Percentiles rank a stretch among this genome's conserved stretches.
These are phyloP conservation scores for Amanita fuliginea DNA, from an alignment of 768 basidiomycete species.

Conservation along the genomic window DNA sequence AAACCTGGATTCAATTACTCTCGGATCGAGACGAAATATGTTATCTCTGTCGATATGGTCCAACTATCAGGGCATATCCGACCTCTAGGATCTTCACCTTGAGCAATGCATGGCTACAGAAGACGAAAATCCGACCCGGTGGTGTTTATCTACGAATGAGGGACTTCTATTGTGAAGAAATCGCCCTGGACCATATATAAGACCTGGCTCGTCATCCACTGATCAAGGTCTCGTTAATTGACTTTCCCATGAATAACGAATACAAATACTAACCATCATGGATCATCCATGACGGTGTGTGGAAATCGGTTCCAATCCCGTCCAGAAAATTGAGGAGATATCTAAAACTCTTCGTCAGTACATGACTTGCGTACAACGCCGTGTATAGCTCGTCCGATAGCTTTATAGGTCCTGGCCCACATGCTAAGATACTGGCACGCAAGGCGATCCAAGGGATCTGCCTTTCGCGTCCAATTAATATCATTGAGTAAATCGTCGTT, in stretches of 20 bases:
- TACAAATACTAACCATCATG: conserved; percentile 47
- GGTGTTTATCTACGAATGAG: background rate
- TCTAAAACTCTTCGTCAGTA: conserved; percentile 28
- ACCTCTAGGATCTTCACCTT: conserved; percentile 54
- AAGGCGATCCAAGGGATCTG: conserved; percentile 59
- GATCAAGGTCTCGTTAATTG: background rate
- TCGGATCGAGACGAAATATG: background rate
- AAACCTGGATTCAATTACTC: background rate
- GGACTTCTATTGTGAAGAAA: conserved; percentile 81
- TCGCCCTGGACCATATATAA: conserved; percentile 79
- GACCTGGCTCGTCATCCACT: conserved; percentile 78
- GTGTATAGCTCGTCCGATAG: conserved; percentile 65
- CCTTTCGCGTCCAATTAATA: conserved; percentile 57
- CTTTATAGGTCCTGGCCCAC: conserved; percentile 64
- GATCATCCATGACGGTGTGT: conserved; percentile 76
- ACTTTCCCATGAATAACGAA: background rate
- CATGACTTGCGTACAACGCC: conserved; percentile 23
- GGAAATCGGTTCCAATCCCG: conserved; percentile 77
- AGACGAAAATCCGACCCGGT: background rate
- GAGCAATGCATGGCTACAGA: conserved; percentile 60
- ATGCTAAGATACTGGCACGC: conserved; percentile 57
- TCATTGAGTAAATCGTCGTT: background rate
- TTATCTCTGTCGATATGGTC: conserved; percentile 79
- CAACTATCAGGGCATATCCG: conserved; percentile 89
- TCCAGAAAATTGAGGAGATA: conserved; percentile 67